Base-by-base conservation (phyloP, 345 rosid genomes). In the Capsella bursapastoris region DNA sequence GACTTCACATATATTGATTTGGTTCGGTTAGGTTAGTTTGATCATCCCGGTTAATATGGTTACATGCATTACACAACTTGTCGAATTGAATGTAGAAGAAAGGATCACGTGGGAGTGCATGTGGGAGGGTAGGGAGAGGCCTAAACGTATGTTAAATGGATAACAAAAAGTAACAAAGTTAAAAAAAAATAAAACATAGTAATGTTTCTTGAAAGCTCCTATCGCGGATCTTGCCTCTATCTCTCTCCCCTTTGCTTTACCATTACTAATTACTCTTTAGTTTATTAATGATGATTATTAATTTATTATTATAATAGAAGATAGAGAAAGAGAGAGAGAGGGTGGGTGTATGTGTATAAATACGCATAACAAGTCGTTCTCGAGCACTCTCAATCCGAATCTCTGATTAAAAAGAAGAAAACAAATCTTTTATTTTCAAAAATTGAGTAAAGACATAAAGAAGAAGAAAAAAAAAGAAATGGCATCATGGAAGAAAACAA, bases 401-500 rank as follows among this genome's bases (percentile, higher is more conserved):
- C 69, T 68, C 18, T 55, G 49, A 76, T 76, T 69, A 61, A 61
- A 43, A 35, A 76, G 68, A 60, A 51, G 18, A 14, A 22, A 22
- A 22, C 25, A 22, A 12, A 44, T 52, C 12, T 58, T 43, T 76
- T 52, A 48, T 68, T 59, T 22, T 71, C 35, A 74, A 74, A 59
- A 66, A 74, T 25, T 38, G 57, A 59, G 69, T 12, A 38, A 37
- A 35, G 66, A 59, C 6, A 22, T 3, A 34, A 11, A 40, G 22
- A 22, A 22, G 22, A 22, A 22, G 25, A 16, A 11, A 12, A 22
- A 18, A 41, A 38, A 40, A 27, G 53, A 55, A 58, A 91, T 91
- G 97, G 76, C 88, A 68, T 89, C 95, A 4, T 89, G 95, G 95
- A 89, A 87, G 80, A 87, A 91, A 79, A 86, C 93, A 68, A 89